These are phyloP conservation scores for Dendrobium chrysotoxum DNA, from an alignment of 106 monocot genomes.

Conservation along the genomic window DNA sequence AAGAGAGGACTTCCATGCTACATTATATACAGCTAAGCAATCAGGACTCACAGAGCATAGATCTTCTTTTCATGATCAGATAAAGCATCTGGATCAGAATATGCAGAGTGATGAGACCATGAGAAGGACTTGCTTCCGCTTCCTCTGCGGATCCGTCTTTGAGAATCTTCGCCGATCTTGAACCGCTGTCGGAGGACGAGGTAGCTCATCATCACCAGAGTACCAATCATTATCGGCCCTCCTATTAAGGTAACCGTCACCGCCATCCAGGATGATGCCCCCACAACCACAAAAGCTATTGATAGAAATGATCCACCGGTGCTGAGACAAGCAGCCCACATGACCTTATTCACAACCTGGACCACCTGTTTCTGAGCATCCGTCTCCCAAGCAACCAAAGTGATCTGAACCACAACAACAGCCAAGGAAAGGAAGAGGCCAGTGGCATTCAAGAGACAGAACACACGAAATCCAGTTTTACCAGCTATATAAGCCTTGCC, in stretches of 20 bases:
- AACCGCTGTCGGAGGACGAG: slow-evolving; percentile 61
- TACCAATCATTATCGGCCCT: slow-evolving; percentile 70
- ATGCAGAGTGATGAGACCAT: slow-evolving; percentile 54
- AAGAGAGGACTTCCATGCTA: no score
- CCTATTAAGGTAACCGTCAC: slow-evolving; percentile 62
- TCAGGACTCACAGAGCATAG: slow-evolving; percentile 45
- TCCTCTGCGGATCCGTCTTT: slow-evolving; percentile 65
- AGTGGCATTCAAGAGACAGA: slow-evolving; percentile 79
- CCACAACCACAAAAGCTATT: slow-evolving; percentile 82
- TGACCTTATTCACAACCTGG: slow-evolving; percentile 83
- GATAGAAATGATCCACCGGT: slow-evolving; percentile 78
- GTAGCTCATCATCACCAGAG: slow-evolving; percentile 67
- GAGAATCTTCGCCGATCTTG: slow-evolving; percentile 62
- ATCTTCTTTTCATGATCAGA: slow-evolving; percentile 80
- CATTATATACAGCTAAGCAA: no score
- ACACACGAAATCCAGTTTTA: slow-evolving; percentile 39
- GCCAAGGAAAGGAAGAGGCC: slow-evolving; percentile 89
- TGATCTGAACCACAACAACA: slow-evolving; percentile 93
- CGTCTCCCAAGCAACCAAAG: slow-evolving; percentile 95
- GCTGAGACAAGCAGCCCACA: slow-evolving; percentile 90
- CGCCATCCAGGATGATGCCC: slow-evolving; percentile 74
- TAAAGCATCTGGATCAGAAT: slow-evolving; percentile 61
- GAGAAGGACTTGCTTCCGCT: slow-evolving; percentile 89
- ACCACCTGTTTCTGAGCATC: slow-evolving; percentile 82
- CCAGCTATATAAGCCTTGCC: slow-evolving; percentile 63